Evolutionary conservation across 768 basidiomycete species (phyloP).

Genomic region (Termitomyces sp.): DNA sequence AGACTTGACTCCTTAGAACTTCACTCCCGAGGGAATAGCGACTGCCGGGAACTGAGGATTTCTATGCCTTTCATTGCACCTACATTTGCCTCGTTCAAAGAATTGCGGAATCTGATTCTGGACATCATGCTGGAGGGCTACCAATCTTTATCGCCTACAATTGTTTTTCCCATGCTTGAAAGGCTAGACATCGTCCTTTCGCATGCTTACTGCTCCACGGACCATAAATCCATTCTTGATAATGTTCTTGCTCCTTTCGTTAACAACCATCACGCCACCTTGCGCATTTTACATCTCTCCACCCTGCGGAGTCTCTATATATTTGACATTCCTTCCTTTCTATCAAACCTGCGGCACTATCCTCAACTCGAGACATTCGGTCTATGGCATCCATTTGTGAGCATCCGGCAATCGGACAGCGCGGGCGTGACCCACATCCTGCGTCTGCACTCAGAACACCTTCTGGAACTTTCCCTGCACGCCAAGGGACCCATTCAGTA

Average conservation of each 20-base stretch:
- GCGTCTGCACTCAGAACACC: slow-evolving; percentile 15
- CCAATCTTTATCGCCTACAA: slow-evolving; percentile 10
- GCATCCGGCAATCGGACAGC: slow-evolving; percentile 14
- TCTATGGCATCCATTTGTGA: slow-evolving; percentile 16
- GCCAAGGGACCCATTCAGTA: not conserved
- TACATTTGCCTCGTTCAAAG: not conserved
- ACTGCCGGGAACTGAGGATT: not conserved
- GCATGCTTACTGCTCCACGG: slow-evolving; percentile 16
- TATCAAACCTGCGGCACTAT: slow-evolving; percentile 13
- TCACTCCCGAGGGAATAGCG: not conserved
- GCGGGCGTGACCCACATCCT: slow-evolving; percentile 21
- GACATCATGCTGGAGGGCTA: slow-evolving; percentile 22
- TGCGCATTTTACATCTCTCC: slow-evolving; percentile 12
- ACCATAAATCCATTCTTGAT: slow-evolving; percentile 10
- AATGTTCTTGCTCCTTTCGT: slow-evolving; percentile 22
- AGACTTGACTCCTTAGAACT: slow-evolving; percentile 2
- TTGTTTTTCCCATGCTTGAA: slow-evolving; percentile 18
- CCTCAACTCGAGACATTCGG: slow-evolving; percentile 18
- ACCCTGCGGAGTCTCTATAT: slow-evolving; percentile 7
- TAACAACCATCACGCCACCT: slow-evolving; percentile 17
- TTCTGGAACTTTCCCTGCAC: slow-evolving; percentile 16
- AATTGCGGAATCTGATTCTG: slow-evolving; percentile 17
- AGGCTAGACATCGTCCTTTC: slow-evolving; percentile 17
- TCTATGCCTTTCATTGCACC: not conserved
- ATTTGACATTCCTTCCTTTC: slow-evolving; percentile 16